Evolutionary conservation across 768 basidiomycete species (phyloP).

Genomic region (Boletus huronensis): DNA sequence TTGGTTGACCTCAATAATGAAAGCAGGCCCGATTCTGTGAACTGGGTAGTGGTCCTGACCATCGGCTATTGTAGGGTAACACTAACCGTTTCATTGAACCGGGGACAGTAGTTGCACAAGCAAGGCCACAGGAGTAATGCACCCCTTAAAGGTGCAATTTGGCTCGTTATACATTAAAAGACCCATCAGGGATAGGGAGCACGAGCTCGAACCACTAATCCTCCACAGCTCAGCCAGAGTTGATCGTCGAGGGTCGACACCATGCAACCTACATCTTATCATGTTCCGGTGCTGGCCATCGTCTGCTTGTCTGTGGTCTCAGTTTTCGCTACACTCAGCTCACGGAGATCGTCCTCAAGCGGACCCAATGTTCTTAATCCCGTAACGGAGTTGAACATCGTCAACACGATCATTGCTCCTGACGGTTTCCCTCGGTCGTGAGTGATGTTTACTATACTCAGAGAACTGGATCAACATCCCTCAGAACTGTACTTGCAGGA

Average conservation of each 20-base stretch:
- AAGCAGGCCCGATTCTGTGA: too few species aligned
- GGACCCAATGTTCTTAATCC: constrained; percentile 19
- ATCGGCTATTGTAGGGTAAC: too few species aligned
- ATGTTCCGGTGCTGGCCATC: neutral
- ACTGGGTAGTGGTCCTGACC: too few species aligned
- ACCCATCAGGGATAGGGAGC: too few species aligned
- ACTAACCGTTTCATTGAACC: too few species aligned
- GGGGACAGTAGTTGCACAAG: too few species aligned
- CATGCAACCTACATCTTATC: neutral
- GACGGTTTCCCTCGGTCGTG: constrained; percentile 36
- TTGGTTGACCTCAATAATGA: too few species aligned
- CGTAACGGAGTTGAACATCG: constrained; percentile 31
- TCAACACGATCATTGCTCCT: too few species aligned
- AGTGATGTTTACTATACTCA: constrained; percentile 13
- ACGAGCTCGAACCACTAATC: neutral
- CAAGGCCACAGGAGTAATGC: too few species aligned
- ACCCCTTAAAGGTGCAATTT: too few species aligned
- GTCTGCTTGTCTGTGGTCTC: neutral
- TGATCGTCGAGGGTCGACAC: neutral
- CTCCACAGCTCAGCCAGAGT: neutral
- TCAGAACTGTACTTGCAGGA: constrained; percentile 40
- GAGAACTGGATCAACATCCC: neutral
- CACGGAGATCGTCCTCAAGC: too few species aligned
- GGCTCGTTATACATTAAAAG: too few species aligned
- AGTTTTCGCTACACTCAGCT: neutral